These are phyloP conservation scores for Haplosporangium gracile DNA, from an alignment of 192 early-diverging fungal genomes.

Conservation along the genomic window DNA sequence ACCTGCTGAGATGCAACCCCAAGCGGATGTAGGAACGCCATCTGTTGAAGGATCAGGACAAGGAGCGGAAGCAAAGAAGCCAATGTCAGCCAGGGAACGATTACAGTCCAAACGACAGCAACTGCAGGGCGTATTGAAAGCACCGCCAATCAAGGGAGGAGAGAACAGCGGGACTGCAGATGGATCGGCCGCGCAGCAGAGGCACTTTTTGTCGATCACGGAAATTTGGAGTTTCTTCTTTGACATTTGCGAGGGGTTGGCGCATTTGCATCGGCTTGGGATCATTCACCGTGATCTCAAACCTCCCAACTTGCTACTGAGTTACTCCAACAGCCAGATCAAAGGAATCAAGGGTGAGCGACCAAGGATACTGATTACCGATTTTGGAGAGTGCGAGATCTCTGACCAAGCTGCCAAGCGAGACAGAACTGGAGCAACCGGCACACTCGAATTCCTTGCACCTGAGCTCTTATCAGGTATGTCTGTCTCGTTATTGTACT, in stretches of 20 bases:
- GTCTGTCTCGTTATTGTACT: not conserved
- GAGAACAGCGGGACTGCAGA: slow-evolving; percentile 1
- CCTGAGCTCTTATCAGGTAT: slow-evolving; percentile 75
- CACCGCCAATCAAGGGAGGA: slow-evolving; percentile 7
- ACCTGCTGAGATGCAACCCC: slow-evolving; percentile 22
- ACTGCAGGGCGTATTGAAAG: slow-evolving; percentile 4
- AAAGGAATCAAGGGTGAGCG: slow-evolving; percentile 60
- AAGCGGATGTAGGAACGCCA: not conserved
- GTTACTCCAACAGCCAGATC: slow-evolving; percentile 65
- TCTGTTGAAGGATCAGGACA: not conserved
- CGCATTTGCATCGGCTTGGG: slow-evolving; percentile 87
- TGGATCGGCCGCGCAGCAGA: not conserved
- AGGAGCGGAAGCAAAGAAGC: slow-evolving; percentile 9
- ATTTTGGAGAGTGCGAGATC: slow-evolving; percentile 98
- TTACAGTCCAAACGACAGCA: slow-evolving; percentile 38
- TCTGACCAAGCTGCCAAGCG: slow-evolving; percentile 75
- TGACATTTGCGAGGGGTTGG: slow-evolving; percentile 92
- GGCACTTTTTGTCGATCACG: slow-evolving; percentile 63
- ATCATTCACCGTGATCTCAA: slow-evolving; percentile 97
- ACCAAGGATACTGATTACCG: slow-evolving; percentile 90
- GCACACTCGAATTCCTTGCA: slow-evolving; percentile 95
- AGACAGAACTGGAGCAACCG: slow-evolving; percentile 94
- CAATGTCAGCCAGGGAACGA: slow-evolving; percentile 28
- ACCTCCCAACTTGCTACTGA: slow-evolving; percentile 91
- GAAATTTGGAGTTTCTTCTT: slow-evolving; percentile 92